Conservation (phyloP, 139 green algal species). For the Spirogloea muscicola region DNA sequence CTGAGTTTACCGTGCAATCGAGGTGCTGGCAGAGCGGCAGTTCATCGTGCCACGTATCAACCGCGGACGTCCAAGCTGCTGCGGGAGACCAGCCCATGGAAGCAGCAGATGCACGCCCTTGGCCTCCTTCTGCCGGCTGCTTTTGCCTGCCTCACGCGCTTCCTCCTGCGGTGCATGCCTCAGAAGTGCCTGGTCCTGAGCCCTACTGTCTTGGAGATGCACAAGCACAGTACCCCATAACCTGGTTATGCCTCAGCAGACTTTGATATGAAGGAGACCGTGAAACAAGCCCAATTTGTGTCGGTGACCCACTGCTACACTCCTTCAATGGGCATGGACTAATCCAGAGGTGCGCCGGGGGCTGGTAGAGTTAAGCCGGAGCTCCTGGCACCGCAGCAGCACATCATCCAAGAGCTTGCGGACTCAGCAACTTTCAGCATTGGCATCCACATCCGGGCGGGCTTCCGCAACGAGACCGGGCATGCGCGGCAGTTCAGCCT, state of each 20-base stretch:
- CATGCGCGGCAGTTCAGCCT: no score
- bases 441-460: background rate
- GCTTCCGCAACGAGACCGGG: no score
- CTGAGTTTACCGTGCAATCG: no score
- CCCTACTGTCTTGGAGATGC: no score
- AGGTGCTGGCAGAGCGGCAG: no score
- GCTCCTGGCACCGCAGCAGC: background rate
- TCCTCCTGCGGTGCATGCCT: slow-evolving; percentile 1
- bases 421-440: background rate
- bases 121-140: background rate
- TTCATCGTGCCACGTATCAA: background rate
- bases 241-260: no score
- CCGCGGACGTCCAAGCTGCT: slow-evolving; percentile 2
- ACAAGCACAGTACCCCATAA: no score
- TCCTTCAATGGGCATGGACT: no score
- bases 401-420: background rate
- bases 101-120: background rate
- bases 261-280: no score
- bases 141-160: background rate
- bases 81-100: background rate
- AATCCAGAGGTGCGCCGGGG: no score
- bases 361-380: background rate
- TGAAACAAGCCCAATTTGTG: no score
- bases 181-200: no score
- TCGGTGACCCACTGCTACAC: background rate